Conservation (phyloP, 169 alveolate genomes). For the Plasmodium cynomolgi region DNA sequence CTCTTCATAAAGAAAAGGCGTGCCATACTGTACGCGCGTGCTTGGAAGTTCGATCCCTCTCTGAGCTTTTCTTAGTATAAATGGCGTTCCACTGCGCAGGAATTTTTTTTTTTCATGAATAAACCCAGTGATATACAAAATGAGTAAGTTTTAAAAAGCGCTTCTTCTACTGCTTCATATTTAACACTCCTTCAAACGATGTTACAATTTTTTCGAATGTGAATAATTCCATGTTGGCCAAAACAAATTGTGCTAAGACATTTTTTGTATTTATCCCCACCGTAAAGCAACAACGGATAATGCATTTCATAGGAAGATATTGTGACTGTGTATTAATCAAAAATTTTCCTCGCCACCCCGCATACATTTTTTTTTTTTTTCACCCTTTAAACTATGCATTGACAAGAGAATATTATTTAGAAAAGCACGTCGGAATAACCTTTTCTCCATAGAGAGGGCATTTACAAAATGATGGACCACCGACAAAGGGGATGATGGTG, state of each 20-base stretch:
- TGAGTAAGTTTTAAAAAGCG: not conserved
- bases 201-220: not conserved
- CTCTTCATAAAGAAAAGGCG: not conserved
- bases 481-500: not conserved
- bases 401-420: not conserved
- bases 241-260: not conserved
- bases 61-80: not conserved
- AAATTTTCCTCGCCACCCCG: not conserved
- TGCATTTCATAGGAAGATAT: not conserved
- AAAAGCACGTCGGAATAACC: not conserved
- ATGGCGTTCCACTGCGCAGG: not conserved
- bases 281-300: not conserved
- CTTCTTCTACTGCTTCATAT: not conserved
- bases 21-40: not conserved
- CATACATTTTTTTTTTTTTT: not conserved
- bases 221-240: not conserved
- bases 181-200: not conserved
- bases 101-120: not conserved
- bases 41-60: not conserved
- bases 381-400: not conserved
- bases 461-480: not conserved
- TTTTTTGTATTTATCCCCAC: not conserved
- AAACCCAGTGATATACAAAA: not conserved
- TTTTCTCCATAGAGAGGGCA: not conserved
- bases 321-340: not conserved